Percentiles rank a stretch among this genome's conserved stretches.
Conservation (phyloP, 495 filamentous ascomycete genomes). For the Aspergillus conjunctus region DNA sequence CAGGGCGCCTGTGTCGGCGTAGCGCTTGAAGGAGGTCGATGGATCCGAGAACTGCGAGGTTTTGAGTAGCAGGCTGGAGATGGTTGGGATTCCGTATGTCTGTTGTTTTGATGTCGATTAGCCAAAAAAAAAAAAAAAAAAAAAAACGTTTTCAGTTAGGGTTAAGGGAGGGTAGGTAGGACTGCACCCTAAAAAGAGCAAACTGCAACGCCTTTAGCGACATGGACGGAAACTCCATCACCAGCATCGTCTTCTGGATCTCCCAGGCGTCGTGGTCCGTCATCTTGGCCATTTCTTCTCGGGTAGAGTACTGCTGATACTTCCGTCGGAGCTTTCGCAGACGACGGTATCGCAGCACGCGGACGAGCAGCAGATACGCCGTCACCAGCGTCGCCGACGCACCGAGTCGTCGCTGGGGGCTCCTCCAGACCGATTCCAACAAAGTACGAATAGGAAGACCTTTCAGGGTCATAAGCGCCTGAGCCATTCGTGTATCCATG, state of each 20-base stretch:
- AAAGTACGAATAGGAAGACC: constrained; percentile 7
- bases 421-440: constrained; percentile 4
- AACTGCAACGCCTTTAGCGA: constrained; percentile 59
- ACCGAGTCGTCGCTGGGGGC: constrained; percentile 10
- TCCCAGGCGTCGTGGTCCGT: constrained; percentile 59
- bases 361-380: constrained; percentile 28
- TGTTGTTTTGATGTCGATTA: constrained; percentile 17
- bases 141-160: not conserved
- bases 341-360: constrained; percentile 49
- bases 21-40: constrained; percentile 57
- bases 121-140: not conserved
- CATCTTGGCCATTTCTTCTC: constrained; percentile 56
- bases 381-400: constrained; percentile 5
- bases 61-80: constrained; percentile 56
- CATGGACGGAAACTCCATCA: constrained; percentile 58
- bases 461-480: constrained; percentile 10
- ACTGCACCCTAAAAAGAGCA: constrained; percentile 59
- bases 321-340: constrained; percentile 43
- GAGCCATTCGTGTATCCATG: constrained; percentile 15
- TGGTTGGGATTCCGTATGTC: constrained; percentile 69
- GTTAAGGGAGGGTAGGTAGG: too few relatives aligned
- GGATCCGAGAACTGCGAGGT: constrained; percentile 59
- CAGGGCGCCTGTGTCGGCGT: constrained; percentile 62
- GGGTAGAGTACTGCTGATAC: constrained; percentile 47
- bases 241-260: constrained; percentile 51